Evolutionary conservation across 108 stramenopile genomes (phyloP).

Genomic region (Fragilariopsis cylindrus): DNA sequence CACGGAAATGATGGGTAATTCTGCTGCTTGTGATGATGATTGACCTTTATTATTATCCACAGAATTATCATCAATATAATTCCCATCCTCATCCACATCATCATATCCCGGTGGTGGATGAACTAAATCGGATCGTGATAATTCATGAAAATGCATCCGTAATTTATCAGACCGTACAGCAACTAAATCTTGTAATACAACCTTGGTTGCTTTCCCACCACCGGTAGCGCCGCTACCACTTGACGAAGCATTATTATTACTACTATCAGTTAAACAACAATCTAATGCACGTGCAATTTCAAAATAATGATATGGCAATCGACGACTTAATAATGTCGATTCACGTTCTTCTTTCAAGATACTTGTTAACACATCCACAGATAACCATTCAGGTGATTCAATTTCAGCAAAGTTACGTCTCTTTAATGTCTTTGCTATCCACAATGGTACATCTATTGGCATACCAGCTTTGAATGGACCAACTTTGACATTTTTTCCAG

Average conservation of each 20-base stretch:
- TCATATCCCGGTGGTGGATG: conserved; percentile 18
- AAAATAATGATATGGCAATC: conserved; percentile 72
- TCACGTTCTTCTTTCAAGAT: conserved; percentile 64
- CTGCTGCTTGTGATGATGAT: neutral
- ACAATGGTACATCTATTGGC: conserved; percentile 69
- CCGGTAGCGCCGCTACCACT: conserved; percentile 18
- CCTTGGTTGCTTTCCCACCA: conserved; percentile 33
- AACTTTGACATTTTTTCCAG: neutral
- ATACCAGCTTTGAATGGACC: conserved; percentile 77
- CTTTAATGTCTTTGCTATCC: conserved; percentile 68
- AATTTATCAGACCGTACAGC: conserved; percentile 75
- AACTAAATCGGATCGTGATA: conserved; percentile 46
- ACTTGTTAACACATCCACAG: conserved; percentile 43
- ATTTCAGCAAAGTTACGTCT: conserved; percentile 61
- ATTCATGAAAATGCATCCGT: conserved; percentile 68
- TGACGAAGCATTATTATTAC: neutral
- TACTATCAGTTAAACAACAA: neutral
- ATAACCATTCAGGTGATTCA: conserved; percentile 54
- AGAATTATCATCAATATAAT: neutral
- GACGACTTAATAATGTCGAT: conserved; percentile 31
- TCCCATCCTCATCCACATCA: conserved; percentile 1
- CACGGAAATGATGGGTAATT: conserved; percentile 51
- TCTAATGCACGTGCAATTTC: conserved; percentile 59
- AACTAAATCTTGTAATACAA: conserved; percentile 70
- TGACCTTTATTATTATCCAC: neutral